Percentiles rank a stretch among this genome's conserved stretches.
phyloP scores from a whole-genome alignment of 345 rosid genomes.

The Acer yangbiense region DNA sequence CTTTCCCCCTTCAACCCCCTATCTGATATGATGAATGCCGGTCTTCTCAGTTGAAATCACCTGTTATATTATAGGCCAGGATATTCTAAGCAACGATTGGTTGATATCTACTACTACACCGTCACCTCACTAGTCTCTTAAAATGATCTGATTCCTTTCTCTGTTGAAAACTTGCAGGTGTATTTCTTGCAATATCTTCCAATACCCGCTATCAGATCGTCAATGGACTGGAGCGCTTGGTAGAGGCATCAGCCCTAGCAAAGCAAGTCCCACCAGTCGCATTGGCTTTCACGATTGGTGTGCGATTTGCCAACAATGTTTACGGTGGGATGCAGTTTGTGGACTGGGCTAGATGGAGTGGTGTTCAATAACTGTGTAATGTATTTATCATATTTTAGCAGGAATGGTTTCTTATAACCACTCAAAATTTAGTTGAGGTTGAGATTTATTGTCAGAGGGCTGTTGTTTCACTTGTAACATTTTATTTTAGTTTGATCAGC shows the following conservation, averaged over 20 bases:
- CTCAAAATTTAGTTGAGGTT: background rate
- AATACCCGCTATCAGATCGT: conserved; percentile 79
- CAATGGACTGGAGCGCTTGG: conserved; percentile 74
- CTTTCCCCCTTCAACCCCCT: too few relatives aligned
- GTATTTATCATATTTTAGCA: background rate
- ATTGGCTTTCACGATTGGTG: conserved; percentile 84
- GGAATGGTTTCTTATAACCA: background rate
- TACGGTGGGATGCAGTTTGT: conserved; percentile 94
- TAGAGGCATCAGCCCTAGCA: conserved; percentile 72
- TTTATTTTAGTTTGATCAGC: background rate
- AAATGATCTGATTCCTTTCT: background rate
- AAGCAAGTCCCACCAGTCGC: conserved; percentile 74
- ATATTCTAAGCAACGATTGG: background rate
- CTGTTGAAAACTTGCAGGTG: conserved; percentile 43
- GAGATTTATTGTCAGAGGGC: background rate
- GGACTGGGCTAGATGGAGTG: conserved; percentile 86
- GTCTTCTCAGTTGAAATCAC: background rate
- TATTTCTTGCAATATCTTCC: conserved; percentile 80
- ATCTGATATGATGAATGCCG: background rate
- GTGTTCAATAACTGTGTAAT: conserved; percentile 53
- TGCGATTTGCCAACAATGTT: conserved; percentile 77
- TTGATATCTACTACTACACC: background rate
- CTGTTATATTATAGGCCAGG: background rate
- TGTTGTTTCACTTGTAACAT: background rate
- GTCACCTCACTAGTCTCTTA: background rate